phyloP scores from a whole-genome alignment of 352 stramenopile genomes.

The Achlya hypogyna region DNA sequence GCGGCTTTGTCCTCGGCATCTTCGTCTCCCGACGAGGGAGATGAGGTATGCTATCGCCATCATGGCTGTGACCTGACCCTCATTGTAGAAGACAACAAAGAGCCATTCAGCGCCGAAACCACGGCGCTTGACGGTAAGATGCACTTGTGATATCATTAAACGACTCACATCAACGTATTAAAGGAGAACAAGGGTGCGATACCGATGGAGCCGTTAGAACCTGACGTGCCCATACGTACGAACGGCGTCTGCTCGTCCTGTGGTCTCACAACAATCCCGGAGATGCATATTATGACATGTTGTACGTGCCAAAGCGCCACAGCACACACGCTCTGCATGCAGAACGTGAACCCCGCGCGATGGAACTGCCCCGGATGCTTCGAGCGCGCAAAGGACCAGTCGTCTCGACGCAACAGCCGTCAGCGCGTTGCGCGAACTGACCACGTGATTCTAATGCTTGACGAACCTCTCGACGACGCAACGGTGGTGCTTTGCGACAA shows the following conservation, averaged over 20 bases:
- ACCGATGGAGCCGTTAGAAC: not conserved
- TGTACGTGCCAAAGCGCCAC: not conserved
- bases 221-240: not conserved
- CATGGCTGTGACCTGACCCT: too few relatives aligned
- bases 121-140: not conserved
- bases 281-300: slow-evolving; percentile 11
- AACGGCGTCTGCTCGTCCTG: slow-evolving; percentile 12
- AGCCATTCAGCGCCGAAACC: not conserved
- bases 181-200: not conserved
- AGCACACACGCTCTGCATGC: slow-evolving; percentile 15
- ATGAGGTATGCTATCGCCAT: not conserved
- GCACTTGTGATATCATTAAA: not conserved
- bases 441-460: slow-evolving; percentile 1
- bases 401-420: not conserved
- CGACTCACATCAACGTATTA: not conserved
- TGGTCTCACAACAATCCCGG: slow-evolving; percentile 15
- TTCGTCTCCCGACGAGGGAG: not conserved
- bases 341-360: not conserved
- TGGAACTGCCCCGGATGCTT: slow-evolving; percentile 5
- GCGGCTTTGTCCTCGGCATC: not conserved
- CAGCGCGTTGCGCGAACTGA: not conserved
- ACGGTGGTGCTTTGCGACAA: slow-evolving; percentile 11
- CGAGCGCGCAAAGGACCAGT: not conserved
- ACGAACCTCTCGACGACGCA: not conserved
- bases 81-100: too few relatives aligned